Conservation (phyloP, 441 rosid genomes). For the Populus hybrid region DNA sequence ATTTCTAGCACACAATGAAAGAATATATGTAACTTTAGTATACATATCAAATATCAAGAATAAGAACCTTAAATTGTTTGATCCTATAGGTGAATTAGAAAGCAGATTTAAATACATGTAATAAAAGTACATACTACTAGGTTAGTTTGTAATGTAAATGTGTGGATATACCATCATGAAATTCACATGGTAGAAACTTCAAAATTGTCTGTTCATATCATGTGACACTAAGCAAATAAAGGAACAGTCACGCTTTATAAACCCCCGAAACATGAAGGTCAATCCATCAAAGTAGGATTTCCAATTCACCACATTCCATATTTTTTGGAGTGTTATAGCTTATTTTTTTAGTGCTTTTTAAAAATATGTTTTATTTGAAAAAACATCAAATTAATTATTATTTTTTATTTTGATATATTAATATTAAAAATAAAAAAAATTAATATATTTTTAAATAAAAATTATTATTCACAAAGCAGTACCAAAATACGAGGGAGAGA, state of each 20-base stretch:
- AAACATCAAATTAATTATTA: too few relatives aligned
- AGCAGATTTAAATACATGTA: neutral
- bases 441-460: too few relatives aligned
- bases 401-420: too few relatives aligned
- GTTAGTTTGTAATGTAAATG: constrained; percentile 8
- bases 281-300: constrained; percentile 78
- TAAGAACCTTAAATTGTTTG: constrained; percentile 22
- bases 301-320: constrained; percentile 73
- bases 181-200: constrained; percentile 8
- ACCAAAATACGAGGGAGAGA: constrained; percentile 25
- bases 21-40: neutral
- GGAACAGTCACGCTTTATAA: constrained; percentile 12
- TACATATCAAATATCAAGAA: neutral
- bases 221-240: neutral
- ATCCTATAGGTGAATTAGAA: constrained; percentile 12
- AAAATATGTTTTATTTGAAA: too few relatives aligned
- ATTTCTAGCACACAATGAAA: neutral
- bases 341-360: too few relatives aligned
- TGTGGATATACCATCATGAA: constrained; percentile 13
- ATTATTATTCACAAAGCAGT: too few relatives aligned
- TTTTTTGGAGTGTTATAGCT: constrained; percentile 9
- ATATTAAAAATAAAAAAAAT: too few relatives aligned
- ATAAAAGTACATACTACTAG: neutral
- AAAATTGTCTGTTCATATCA: neutral
- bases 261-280: constrained; percentile 72